Base-by-base conservation (phyloP, 2,329 filamentous ascomycete species). In the Furcasterigmium furcatum region DNA sequence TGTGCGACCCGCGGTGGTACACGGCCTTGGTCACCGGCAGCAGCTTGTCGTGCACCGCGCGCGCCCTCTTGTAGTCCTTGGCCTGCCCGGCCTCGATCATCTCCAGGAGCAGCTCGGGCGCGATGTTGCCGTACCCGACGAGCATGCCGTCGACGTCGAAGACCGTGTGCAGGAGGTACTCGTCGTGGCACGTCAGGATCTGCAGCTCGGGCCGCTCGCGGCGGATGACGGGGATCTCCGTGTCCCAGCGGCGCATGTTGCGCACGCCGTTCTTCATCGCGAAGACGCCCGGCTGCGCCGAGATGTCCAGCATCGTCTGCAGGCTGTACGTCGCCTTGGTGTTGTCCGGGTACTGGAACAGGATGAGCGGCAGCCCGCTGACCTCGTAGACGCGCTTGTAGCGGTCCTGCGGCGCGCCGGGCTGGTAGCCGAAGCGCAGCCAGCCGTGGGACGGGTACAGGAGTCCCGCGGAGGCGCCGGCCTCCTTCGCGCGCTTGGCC, bases 261-360 rank as follows among this genome's bases (percentile, higher is more conserved):
- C 75, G 69, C 9, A 78, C 75, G 18, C 75, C 75, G 49, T 77
- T 78, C 66, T 78, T 78, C 73, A 78, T 78, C 14, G 74, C 74
- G 38, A 78, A 74, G 6, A 76, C 72, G 22, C 74, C 74, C 2
- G 74, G 75, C 27, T 66, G 72, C 8, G 73, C 74, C 3, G 73
- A 64, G 44, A 77, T 77, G 42, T 78, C 74, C 3, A 79, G 67
- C 51, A 77, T 67, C 1, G 74, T 78, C 50, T 77, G 65, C 19
- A 78, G 62, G 50, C 58, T 73, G 55, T 77, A 77, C 1, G 68
- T 76, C 4, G 73, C 72, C 56, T 77, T 76, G 16, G 74, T 77
- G 58, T 67, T 70, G 58, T 78, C 73, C 13, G 73, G 73, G 42
- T 77, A 77, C 55, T 77, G 73, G 59, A 78, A 77, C 4, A 77